Evolutionary conservation across 2,329 filamentous ascomycete genomes (phyloP).

Genomic region (Talaromyces sp.): DNA sequence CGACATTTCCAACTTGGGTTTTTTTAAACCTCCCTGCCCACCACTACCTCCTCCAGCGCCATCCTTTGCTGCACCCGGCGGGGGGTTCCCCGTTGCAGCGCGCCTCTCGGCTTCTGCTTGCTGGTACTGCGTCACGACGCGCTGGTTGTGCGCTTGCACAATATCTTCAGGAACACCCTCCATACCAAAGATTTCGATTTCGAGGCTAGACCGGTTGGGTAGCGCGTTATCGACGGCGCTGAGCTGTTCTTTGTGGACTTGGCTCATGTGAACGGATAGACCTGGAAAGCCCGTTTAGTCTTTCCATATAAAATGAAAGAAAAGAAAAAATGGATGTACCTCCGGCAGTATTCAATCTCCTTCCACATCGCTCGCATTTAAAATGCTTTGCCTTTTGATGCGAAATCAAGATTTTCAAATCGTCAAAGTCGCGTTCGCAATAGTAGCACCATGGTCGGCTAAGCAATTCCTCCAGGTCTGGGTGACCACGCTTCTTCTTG

Average conservation of each 20-base stretch:
- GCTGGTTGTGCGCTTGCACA: constrained; percentile 74
- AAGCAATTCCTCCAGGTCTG: constrained; percentile 83
- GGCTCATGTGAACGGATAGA: constrained; percentile 93
- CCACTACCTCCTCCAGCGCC: constrained; percentile 64
- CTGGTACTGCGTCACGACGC: constrained; percentile 80
- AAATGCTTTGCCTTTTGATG: constrained; percentile 99
- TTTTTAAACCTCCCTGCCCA: neutral
- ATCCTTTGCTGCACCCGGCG: constrained; percentile 43
- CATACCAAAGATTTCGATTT: constrained; percentile 97
- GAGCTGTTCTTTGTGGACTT: constrained; percentile 94
- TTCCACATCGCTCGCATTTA: constrained; percentile 87
- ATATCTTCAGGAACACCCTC: constrained; percentile 90
- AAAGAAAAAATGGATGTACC: constrained; percentile 50
- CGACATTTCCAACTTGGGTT: constrained; percentile 46
- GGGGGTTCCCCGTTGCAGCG: constrained; percentile 76
- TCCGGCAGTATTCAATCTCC: constrained; percentile 88
- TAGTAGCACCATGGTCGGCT: constrained; percentile 95
- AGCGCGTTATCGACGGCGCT: constrained; percentile 87
- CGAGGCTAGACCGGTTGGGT: constrained; percentile 74
- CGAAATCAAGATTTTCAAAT: constrained; percentile 90
- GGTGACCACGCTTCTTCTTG: constrained; percentile 84
- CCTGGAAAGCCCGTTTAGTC: constrained; percentile 46
- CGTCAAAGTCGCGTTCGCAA: constrained; percentile 98
- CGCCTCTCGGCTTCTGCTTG: constrained; percentile 78
- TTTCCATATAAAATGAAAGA: neutral